A percentile compares a stretch with the other conserved stretches of the same genome.
phyloP scores from a whole-genome alignment of 208 protist genomes.

The Leishmania mexicana region DNA sequence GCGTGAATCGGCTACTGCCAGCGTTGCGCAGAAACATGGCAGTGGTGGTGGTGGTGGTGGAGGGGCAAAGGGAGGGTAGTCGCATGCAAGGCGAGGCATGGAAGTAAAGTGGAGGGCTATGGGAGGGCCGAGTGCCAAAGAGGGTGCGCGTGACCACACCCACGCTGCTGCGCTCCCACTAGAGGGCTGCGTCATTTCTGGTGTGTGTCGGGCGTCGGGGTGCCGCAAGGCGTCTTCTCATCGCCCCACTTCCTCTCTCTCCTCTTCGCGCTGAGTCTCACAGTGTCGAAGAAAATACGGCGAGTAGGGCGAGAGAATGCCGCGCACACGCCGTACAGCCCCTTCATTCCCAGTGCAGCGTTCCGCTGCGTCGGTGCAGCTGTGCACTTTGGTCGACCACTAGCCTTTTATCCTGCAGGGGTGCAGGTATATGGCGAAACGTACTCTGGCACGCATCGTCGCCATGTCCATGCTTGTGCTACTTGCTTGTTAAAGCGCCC shows the following conservation, averaged over 20 bases:
- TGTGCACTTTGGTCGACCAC: neutral
- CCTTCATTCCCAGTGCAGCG: neutral
- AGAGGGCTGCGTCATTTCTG: neutral
- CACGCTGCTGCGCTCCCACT: neutral
- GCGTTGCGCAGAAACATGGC: neutral
- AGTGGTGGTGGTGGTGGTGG: neutral
- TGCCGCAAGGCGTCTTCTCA: neutral
- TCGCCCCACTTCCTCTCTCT: neutral
- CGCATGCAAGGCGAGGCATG: neutral
- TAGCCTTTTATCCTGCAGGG: neutral
- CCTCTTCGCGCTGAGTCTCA: neutral
- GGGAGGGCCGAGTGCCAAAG: neutral
- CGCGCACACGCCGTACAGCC: neutral
- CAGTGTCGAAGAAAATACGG: neutral
- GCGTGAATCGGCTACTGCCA: neutral
- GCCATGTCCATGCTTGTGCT: neutral
- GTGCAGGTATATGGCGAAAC: no score
- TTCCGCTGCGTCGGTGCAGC: neutral
- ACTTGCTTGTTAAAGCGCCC: neutral
- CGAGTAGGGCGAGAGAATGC: neutral
- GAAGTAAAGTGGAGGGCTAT: neutral
- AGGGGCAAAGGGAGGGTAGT: neutral
- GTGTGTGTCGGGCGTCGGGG: neutral
- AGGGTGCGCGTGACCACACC: neutral
- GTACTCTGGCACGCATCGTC: neutral